Evolutionary conservation across 768 basidiomycete genomes (phyloP).

Genomic region (Xerocomellus chrysenteron): DNA sequence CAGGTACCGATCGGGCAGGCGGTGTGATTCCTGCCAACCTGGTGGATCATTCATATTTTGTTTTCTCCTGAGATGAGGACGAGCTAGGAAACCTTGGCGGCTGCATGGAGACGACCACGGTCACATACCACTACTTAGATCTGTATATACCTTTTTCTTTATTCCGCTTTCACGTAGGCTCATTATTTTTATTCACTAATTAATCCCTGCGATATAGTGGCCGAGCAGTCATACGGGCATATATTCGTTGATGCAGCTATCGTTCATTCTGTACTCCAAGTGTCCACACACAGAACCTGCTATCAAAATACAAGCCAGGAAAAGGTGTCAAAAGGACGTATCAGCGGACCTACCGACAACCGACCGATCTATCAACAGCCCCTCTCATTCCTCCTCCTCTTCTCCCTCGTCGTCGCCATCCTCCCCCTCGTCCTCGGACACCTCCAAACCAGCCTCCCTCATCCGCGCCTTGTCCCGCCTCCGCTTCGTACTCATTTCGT

Average conservation of each 20-base stretch:
- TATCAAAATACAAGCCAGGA: not conserved
- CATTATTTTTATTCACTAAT: not conserved
- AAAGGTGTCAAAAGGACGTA: not conserved
- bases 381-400: slow-evolving; percentile 4
- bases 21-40: slow-evolving; percentile 17
- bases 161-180: not conserved
- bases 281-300: not conserved
- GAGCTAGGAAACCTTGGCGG: not conserved
- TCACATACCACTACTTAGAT: not conserved
- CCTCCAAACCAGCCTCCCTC: slow-evolving; percentile 73
- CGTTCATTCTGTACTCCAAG: not conserved
- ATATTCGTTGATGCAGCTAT: not conserved
- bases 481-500: slow-evolving; percentile 87
- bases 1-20: slow-evolving; percentile 35
- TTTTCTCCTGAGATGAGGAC: too few relatives aligned
- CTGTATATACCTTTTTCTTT: not conserved
- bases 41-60: not conserved
- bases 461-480: slow-evolving; percentile 79
- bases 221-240: not conserved
- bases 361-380: too few relatives aligned
- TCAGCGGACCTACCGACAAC: not conserved
- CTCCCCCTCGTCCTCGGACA: slow-evolving; percentile 90
- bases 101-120: not conserved
- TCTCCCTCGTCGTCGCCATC: slow-evolving; percentile 53
- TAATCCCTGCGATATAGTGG: too few relatives aligned